Percentiles rank a stretch among this genome's conserved stretches.
Evolutionary conservation across 192 early-diverging fungal genomes (phyloP).

Genomic region (Coemansia sp.): DNA sequence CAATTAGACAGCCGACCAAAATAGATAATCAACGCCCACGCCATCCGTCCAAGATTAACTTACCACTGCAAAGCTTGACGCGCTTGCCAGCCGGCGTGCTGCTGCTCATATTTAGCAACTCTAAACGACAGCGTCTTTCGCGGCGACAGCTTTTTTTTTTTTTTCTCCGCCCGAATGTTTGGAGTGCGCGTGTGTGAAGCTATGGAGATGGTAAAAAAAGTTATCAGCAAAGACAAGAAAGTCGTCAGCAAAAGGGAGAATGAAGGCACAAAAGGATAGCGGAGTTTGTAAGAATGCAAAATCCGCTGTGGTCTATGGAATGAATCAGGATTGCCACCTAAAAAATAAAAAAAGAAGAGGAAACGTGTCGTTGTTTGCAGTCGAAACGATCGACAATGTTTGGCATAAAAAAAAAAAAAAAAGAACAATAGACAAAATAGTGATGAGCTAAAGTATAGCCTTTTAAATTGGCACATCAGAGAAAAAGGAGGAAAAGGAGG

Average conservation of each 20-base stretch:
- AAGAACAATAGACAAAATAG: slow-evolving; percentile 1
- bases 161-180: background rate
- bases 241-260: background rate
- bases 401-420: background rate
- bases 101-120: slow-evolving; percentile 6
- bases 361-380: background rate
- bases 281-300: slow-evolving; percentile 7
- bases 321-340: background rate
- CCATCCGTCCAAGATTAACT: background rate
- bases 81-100: slow-evolving; percentile 17
- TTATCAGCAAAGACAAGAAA: background rate
- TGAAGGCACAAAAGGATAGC: background rate
- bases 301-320: background rate
- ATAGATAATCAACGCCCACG: background rate
- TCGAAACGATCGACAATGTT: slow-evolving; percentile 2
- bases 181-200: background rate
- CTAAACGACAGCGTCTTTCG: background rate
- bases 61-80: slow-evolving; percentile 1
- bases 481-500: background rate
- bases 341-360: background rate
- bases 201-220: background rate
- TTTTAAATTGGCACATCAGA: background rate
- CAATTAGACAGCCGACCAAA: background rate
- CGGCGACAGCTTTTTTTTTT: background rate
- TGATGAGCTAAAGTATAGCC: background rate